Base-by-base conservation (phyloP, 805 yeast species). In the Komagataella populi region DNA sequence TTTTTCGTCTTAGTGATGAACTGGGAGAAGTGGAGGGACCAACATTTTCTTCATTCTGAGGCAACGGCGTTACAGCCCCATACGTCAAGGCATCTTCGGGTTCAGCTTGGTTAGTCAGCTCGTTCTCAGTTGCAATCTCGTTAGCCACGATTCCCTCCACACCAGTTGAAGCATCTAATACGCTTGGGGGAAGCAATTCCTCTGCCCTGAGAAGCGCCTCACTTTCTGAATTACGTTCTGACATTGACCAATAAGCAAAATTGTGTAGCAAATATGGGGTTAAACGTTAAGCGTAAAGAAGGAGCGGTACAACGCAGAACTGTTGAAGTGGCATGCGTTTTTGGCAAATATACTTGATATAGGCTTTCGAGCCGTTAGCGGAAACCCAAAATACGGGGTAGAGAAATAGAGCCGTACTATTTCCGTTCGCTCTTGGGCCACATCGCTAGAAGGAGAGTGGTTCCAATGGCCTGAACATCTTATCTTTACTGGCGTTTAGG, bases 121-220 rank as follows among this genome's bases (percentile, higher is more conserved):
- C 39, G 23, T 52, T 47, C 30, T 48, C 53, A 1, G 52, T 54
- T 16, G 53, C 53, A 17, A 53, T 52, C 14, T 55, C 56, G 20
- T 54, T 55, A 20, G 53, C 57, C 10, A 55, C 45, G 3, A 54
- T 23, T 16, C 57, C 57, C 7, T 55, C 52, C 6, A 48, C 43
- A 12, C 48, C 51, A 7, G 55, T 30, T 8, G 56, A 49, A n/a
- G 55, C 50, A 46, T 55, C 57, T 30, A 30, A 14, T 30, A 30
- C 14, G 14, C 14, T 30, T 12, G 39, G 39, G 14, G 39, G 39
- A 30, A 30, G 39, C 39, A 30, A 8, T 30, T 30, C 39, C 39
- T 30, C 39, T 30, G 39, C 39, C 14, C 39, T 30, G 10, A 30
- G 39, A 14, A 30, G 39, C 39, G 39, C 39, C 39, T 30, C 39